phyloP scores from a whole-genome alignment of 78 protist species.

The Speleostelium caveatum region DNA sequence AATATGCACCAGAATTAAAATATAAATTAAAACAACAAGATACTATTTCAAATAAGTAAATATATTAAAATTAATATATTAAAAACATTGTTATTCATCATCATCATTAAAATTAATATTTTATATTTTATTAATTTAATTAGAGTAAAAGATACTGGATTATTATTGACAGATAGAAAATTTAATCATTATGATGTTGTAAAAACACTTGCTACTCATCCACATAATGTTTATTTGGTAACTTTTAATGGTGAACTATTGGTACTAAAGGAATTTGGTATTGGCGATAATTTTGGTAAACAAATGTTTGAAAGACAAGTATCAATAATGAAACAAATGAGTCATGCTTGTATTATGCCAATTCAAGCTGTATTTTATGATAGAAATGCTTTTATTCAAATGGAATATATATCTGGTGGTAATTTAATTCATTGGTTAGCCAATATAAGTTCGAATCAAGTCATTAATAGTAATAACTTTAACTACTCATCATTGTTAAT shows the following conservation, averaged over 20 bases:
- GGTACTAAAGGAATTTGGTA: constrained; percentile 65
- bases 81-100: neutral
- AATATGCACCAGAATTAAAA: constrained; percentile 52
- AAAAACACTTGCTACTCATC: constrained; percentile 55
- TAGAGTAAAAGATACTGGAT: constrained; percentile 65
- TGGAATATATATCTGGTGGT: constrained; percentile 58
- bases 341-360: constrained; percentile 62
- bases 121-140: neutral
- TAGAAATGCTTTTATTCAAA: constrained; percentile 58
- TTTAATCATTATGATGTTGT: constrained; percentile 38
- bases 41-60: constrained; percentile 21
- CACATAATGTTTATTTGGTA: constrained; percentile 58
- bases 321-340: constrained; percentile 40
- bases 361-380: constrained; percentile 64
- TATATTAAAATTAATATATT: neutral
- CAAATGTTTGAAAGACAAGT: constrained; percentile 69
- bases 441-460: neutral
- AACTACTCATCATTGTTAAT: neutral
- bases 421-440: constrained; percentile 22
- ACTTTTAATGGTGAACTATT: constrained; percentile 11
- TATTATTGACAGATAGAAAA: constrained; percentile 13
- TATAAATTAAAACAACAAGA: constrained; percentile 26
- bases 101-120: neutral
- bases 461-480: neutral
- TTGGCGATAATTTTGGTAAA: constrained; percentile 65